Evolutionary conservation across 73 alveolate species (phyloP).

Genomic region (Paramecium sexaurelia): DNA sequence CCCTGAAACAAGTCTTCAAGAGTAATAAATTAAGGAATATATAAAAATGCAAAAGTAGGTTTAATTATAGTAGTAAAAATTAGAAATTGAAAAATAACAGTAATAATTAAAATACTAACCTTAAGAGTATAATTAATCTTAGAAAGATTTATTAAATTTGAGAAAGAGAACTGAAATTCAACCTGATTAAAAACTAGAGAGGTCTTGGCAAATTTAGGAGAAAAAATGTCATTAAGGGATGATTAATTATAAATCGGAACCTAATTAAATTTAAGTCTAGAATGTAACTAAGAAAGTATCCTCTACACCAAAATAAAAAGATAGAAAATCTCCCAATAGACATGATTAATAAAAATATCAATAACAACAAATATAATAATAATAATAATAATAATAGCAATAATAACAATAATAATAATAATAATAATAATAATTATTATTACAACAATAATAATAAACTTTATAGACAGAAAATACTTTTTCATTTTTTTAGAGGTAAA

Average conservation of each 20-base stretch:
- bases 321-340: background rate
- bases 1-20: slow-evolving; percentile 30
- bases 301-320: background rate
- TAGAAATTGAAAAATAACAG: background rate
- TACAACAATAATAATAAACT: too few relatives aligned
- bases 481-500: background rate
- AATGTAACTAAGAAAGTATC: background rate
- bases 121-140: background rate
- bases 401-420: too few relatives aligned
- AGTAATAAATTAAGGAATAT: background rate
- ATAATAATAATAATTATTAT: too few relatives aligned
- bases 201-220: background rate
- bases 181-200: background rate
- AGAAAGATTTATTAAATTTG: background rate
- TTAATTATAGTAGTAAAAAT: background rate
- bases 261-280: background rate
- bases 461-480: background rate
- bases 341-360: background rate
- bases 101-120: background rate
- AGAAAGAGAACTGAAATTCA: background rate
- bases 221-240: background rate
- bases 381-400: too few relatives aligned
- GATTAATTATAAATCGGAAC: background rate
- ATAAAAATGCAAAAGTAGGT: background rate
- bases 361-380: background rate